These are phyloP conservation scores for Aspergillus felis DNA, from an alignment of 2,329 filamentous ascomycete species.

Conservation along the genomic window DNA sequence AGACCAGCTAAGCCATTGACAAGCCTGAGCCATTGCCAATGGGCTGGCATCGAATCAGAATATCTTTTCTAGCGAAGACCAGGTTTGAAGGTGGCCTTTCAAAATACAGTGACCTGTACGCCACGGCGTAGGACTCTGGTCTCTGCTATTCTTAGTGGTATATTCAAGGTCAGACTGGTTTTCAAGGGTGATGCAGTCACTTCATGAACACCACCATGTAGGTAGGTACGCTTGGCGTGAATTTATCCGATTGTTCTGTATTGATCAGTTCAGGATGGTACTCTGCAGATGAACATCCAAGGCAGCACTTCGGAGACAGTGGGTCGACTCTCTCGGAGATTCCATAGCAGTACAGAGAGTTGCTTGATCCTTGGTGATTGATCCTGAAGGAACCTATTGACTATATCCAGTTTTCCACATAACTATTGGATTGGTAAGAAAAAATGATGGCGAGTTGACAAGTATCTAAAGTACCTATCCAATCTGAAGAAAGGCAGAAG, in stretches of 20 bases:
- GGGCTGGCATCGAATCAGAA: conserved; percentile 22
- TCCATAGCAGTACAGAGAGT: not conserved
- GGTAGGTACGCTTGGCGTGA: not conserved
- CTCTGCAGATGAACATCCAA: not conserved
- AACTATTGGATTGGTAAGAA: not conserved
- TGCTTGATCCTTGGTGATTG: not conserved
- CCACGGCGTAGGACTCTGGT: not conserved
- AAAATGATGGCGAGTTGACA: not conserved
- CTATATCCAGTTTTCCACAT: not conserved
- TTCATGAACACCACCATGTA: too few relatives aligned
- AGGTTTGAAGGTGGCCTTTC: not conserved
- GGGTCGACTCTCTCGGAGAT: not conserved
- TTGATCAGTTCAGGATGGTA: not conserved
- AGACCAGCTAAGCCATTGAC: conserved; percentile 2
- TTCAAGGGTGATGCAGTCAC: too few relatives aligned
- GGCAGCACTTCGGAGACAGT: not conserved
- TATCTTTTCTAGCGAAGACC: not conserved
- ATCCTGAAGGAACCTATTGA: not conserved
- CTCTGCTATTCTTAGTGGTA: not conserved
- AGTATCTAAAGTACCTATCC: too few relatives aligned
- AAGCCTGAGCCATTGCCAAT: conserved; percentile 17
- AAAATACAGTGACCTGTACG: not conserved
- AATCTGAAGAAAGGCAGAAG: too few relatives aligned
- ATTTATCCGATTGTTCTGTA: not conserved
- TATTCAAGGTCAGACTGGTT: not conserved